Percentiles rank a stretch among this genome's conserved stretches.
Evolutionary conservation across 345 rosid genomes (phyloP).

Genomic region (Cardamine occulta): DNA sequence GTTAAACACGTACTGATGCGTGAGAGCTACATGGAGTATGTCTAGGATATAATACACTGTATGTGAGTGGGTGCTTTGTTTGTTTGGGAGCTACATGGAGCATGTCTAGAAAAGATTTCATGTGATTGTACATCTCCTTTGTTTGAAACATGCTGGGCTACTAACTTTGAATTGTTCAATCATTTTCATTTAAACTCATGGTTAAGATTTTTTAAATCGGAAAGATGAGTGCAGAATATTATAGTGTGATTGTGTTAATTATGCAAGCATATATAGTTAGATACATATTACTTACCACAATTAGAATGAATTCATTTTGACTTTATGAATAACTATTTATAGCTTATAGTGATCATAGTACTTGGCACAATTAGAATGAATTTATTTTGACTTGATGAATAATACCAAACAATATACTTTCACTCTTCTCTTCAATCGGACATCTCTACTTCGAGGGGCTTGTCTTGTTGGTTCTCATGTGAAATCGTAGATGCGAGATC

Average conservation of each 20-base stretch:
- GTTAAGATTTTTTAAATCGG: not conserved
- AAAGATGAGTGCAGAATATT: not conserved
- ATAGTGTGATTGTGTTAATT: conserved; percentile 1
- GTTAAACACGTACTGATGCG: not conserved
- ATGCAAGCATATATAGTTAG: conserved; percentile 6
- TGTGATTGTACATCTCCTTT: too few relatives aligned
- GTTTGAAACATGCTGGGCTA: too few relatives aligned
- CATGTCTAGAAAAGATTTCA: too few relatives aligned
- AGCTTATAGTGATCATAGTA: too few relatives aligned
- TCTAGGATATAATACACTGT: too few relatives aligned
- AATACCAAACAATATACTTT: not conserved
- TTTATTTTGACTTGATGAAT: not conserved
- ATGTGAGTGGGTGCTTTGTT: too few relatives aligned
- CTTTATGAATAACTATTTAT: conserved; percentile 8
- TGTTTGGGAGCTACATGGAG: too few relatives aligned
- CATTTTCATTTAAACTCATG: too few relatives aligned
- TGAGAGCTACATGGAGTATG: too few relatives aligned
- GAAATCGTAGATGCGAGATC: conserved; percentile 65
- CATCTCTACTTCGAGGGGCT: conserved; percentile 71
- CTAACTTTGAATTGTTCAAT: too few relatives aligned
- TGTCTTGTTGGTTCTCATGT: conserved; percentile 54
- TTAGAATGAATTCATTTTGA: conserved; percentile 23
- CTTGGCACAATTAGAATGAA: not conserved
- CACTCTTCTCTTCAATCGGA: conserved; percentile 47
- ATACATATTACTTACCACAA: conserved; percentile 34